Percentiles rank a stretch among this genome's conserved stretches.
phyloP scores from a whole-genome alignment of 192 early-diverging fungal genomes.

The Rhizoclosmatium globosum region DNA sequence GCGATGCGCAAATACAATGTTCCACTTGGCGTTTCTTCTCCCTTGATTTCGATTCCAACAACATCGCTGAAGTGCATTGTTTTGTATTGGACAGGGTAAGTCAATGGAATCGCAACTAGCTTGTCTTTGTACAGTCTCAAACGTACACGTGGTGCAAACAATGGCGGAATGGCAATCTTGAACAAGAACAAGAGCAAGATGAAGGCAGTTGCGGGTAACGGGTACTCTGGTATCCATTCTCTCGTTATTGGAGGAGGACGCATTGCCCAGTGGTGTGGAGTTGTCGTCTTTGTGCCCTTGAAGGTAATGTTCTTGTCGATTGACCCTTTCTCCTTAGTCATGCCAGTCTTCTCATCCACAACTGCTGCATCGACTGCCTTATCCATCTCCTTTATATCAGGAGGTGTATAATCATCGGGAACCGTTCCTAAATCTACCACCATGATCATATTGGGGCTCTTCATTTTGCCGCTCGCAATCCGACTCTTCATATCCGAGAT shows the following conservation, averaged over 20 bases:
- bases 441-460: slow-evolving; percentile 20
- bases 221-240: slow-evolving; percentile 34
- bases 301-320: slow-evolving; percentile 13
- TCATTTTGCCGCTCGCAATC: slow-evolving; percentile 15
- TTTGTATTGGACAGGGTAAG: slow-evolving; percentile 32
- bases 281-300: neutral
- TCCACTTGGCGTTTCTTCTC: slow-evolving; percentile 36
- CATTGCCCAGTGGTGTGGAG: slow-evolving; percentile 11
- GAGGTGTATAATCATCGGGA: slow-evolving; percentile 11
- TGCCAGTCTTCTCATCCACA: neutral
- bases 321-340: slow-evolving; percentile 1
- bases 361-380: neutral
- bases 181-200: slow-evolving; percentile 17
- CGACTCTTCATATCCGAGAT: slow-evolving; percentile 3
- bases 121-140: slow-evolving; percentile 35
- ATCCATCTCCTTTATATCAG: neutral
- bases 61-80: slow-evolving; percentile 23
- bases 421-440: slow-evolving; percentile 25
- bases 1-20: slow-evolving; percentile 25
- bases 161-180: slow-evolving; percentile 28
- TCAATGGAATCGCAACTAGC: slow-evolving; percentile 35
- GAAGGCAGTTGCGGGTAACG: slow-evolving; percentile 11
- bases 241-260: slow-evolving; percentile 27
- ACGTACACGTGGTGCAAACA: slow-evolving; percentile 30
- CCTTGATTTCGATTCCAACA: slow-evolving; percentile 33